Evolutionary conservation across 306 rosid genomes (phyloP).

Genomic region (Lathyrus sativus): DNA sequence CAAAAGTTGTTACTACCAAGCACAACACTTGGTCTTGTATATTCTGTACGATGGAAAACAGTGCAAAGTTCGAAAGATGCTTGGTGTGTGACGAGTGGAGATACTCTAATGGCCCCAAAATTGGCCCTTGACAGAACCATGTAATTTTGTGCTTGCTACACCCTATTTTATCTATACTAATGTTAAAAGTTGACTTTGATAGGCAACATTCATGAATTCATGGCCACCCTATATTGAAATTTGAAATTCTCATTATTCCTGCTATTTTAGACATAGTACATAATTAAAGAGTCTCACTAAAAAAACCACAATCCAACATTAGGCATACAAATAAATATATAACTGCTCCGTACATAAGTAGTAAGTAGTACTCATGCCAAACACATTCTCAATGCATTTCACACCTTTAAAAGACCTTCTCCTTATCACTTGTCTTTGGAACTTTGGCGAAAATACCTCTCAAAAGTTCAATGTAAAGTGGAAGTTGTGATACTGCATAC

Average conservation of each 20-base stretch:
- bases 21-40: conserved; percentile 64
- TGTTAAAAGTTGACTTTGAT: too few relatives aligned
- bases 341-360: neutral
- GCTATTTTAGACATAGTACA: neutral
- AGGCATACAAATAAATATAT: neutral
- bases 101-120: too few relatives aligned
- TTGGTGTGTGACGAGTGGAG: conserved; percentile 27
- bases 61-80: conserved; percentile 67
- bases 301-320: neutral
- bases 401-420: neutral
- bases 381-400: neutral
- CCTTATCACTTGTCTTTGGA: conserved; percentile 35
- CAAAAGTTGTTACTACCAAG: too few relatives aligned
- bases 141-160: too few relatives aligned
- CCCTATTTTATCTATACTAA: too few relatives aligned
- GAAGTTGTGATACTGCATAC: conserved; percentile 52
- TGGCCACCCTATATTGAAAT: too few relatives aligned
- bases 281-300: too few relatives aligned
- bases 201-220: too few relatives aligned
- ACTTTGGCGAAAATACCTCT: conserved; percentile 36
- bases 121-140: too few relatives aligned
- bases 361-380: neutral
- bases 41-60: conserved; percentile 74
- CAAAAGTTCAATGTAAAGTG: conserved; percentile 51
- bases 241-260: too few relatives aligned